Percentiles rank a stretch among this genome's conserved stretches.
phyloP scores from a whole-genome alignment of 306 rosid species.

The Oemleria cerasiformis region DNA sequence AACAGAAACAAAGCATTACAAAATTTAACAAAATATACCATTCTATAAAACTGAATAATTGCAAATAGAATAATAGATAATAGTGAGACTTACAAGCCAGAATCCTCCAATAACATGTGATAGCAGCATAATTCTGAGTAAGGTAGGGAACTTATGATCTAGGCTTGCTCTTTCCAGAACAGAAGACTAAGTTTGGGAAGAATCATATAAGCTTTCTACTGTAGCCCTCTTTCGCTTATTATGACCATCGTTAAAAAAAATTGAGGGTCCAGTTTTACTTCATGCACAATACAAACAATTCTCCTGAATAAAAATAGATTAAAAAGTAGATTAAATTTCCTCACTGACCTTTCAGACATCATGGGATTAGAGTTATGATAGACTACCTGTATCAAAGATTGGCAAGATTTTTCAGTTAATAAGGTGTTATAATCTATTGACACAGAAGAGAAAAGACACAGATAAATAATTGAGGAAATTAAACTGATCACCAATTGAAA shows the following conservation, averaged over 20 bases:
- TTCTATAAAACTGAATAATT: too few species aligned
- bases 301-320: background rate
- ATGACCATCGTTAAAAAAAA: conserved; percentile 2
- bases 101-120: conserved; percentile 51
- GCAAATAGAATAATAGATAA: too few species aligned
- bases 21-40: too few species aligned
- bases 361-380: background rate
- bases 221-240: conserved; percentile 27
- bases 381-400: conserved; percentile 21
- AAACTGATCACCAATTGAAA: background rate
- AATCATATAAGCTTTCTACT: background rate
- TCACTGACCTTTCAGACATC: conserved; percentile 34
- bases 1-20: too few species aligned
- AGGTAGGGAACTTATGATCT: conserved; percentile 31
- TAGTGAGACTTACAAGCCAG: conserved; percentile 73
- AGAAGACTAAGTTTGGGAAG: conserved; percentile 8
- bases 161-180: conserved; percentile 33
- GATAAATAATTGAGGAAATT: background rate
- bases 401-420: conserved; percentile 2
- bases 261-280: background rate
- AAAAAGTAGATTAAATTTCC: too few species aligned
- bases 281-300: background rate
- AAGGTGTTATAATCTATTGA: background rate
- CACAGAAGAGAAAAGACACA: background rate
- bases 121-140: conserved; percentile 37